phyloP scores from a whole-genome alignment of 192 early-diverging fungal species.

The Podochytrium sp. region DNA sequence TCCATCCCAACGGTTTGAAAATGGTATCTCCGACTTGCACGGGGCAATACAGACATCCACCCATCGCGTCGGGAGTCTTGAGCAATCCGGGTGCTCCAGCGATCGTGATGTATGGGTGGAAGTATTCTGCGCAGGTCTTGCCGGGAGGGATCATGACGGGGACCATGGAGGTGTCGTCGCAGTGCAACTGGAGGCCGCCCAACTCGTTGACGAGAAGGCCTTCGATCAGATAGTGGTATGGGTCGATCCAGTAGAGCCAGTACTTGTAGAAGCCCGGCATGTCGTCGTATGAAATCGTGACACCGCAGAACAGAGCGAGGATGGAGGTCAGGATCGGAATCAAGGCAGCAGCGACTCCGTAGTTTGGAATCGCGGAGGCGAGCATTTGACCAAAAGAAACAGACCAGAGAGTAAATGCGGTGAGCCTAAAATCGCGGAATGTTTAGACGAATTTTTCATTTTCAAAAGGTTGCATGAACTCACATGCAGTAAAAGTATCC shows the following conservation, averaged over 20 bases:
- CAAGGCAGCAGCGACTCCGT: slow-evolving; percentile 60
- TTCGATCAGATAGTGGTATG: slow-evolving; percentile 35
- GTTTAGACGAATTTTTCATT: neutral
- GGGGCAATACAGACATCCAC: slow-evolving; percentile 19
- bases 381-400: slow-evolving; percentile 74
- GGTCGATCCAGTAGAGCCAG: slow-evolving; percentile 29
- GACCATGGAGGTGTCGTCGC: slow-evolving; percentile 16
- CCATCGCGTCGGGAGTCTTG: neutral
- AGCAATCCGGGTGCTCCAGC: slow-evolving; percentile 23
- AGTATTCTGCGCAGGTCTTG: slow-evolving; percentile 25
- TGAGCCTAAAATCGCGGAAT: neutral
- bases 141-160: slow-evolving; percentile 1
- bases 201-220: slow-evolving; percentile 27
- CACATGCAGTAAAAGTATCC: slow-evolving; percentile 73
- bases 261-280: slow-evolving; percentile 15
- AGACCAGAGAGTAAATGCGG: slow-evolving; percentile 66
- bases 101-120: neutral
- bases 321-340: slow-evolving; percentile 72
- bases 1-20: slow-evolving; percentile 14
- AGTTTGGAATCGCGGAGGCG: slow-evolving; percentile 65
- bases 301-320: slow-evolving; percentile 72
- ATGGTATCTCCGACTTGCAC: slow-evolving; percentile 13
- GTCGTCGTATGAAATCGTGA: slow-evolving; percentile 57
- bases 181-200: neutral
- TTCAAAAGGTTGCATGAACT: slow-evolving; percentile 9